phyloP scores from a whole-genome alignment of 805 yeast genomes.

The Lipomyces starkeyi region DNA sequence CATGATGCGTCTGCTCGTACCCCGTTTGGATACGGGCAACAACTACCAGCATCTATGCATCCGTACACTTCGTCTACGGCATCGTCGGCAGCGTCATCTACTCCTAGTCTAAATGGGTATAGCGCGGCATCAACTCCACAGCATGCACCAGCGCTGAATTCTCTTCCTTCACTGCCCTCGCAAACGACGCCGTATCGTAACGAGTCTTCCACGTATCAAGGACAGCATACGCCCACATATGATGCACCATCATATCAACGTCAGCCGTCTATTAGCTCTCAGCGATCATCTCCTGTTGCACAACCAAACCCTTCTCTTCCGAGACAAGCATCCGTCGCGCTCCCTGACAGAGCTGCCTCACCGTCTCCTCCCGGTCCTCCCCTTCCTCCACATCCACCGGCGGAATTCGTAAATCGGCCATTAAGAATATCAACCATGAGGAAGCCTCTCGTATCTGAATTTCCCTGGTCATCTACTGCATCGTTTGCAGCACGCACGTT shows the following conservation, averaged over 20 bases:
- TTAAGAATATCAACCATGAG: conserved; percentile 23
- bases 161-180: conserved; percentile 18
- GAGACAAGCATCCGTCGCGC: conserved; percentile 19
- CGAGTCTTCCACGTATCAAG: conserved; percentile 6
- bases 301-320: conserved; percentile 9
- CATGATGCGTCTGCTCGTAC: not conserved
- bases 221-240: not conserved
- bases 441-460: conserved; percentile 30
- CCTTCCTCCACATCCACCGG: conserved; percentile 34
- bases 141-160: not conserved
- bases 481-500: conserved; percentile 24
- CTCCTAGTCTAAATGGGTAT: conserved; percentile 8
- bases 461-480: conserved; percentile 33
- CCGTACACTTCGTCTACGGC: conserved; percentile 4
- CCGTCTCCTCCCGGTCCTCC: conserved; percentile 33
- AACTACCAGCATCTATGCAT: not conserved
- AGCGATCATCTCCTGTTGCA: conserved; percentile 10
- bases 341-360: conserved; percentile 20
- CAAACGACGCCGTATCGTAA: conserved; percentile 21
- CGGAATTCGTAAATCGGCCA: conserved; percentile 23
- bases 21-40: not conserved
- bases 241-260: conserved; percentile 9
- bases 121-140: conserved; percentile 7
- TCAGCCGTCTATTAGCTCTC: conserved; percentile 1
- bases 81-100: conserved; percentile 10